These are phyloP conservation scores for Globisporangium emineosum DNA, from an alignment of 352 stramenopile species.

Conservation along the genomic window DNA sequence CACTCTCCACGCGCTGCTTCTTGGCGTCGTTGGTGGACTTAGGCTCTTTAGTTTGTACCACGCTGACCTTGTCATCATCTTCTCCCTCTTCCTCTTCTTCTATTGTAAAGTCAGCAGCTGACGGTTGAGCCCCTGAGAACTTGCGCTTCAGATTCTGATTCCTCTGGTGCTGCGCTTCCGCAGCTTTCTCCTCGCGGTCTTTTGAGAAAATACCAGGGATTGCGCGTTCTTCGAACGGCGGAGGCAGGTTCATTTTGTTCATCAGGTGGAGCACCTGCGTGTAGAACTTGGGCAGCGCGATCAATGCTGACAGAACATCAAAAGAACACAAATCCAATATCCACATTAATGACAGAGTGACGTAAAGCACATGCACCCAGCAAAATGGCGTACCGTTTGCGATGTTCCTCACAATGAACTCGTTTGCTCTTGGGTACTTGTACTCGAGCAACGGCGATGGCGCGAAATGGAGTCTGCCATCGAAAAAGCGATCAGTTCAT, in stretches of 20 bases:
- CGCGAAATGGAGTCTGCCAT: slow-evolving; percentile 72
- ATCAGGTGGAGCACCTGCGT: slow-evolving; percentile 90
- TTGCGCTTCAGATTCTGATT: slow-evolving; percentile 22
- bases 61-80: background rate
- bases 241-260: slow-evolving; percentile 91
- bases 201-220: slow-evolving; percentile 67
- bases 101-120: slow-evolving; percentile 25
- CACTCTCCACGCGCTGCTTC: slow-evolving; percentile 4
- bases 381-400: slow-evolving; percentile 58
- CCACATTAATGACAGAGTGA: background rate
- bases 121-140: slow-evolving; percentile 4
- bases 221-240: slow-evolving; percentile 65
- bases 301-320: slow-evolving; percentile 45
- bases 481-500: background rate
- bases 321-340: background rate
- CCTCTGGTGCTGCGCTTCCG: background rate
- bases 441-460: slow-evolving; percentile 83
- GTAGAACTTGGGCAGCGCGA: slow-evolving; percentile 86
- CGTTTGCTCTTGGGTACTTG: slow-evolving; percentile 81
- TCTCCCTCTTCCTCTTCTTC: slow-evolving; percentile 41
- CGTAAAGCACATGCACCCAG: background rate
- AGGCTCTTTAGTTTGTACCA: background rate
- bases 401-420: slow-evolving; percentile 82
- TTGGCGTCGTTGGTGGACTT: background rate
- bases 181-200: slow-evolving; percentile 14